Evolutionary conservation across 768 basidiomycete species (phyloP), one percentile per base, ranked within the genome.

Genomic region (Naganishia onofrii): DNA sequence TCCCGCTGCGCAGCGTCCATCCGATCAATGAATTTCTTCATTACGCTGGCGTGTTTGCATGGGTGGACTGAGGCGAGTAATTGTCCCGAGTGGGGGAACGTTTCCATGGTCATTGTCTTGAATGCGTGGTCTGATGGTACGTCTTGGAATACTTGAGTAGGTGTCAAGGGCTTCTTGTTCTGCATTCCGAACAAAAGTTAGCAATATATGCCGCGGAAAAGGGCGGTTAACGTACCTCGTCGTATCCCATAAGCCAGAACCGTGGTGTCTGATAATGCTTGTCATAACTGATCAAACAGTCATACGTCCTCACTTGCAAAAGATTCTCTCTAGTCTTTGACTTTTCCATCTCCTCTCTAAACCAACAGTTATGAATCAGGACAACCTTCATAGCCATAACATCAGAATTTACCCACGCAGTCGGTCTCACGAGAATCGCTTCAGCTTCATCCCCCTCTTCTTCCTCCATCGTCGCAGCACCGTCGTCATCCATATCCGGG

Each of bases 231-330:
- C 83, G 68, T 72, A 91, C 93, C 87, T 98, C 96, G 79, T 97
- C 94, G 79, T 97, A 97, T 23, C 96, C 96, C 73, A 94, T 87
- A 70, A 99, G 83, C 96, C 96, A 99, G 79, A 97, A 90, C 74
- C 95, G 88, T 28, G 96, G 96, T 15, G 94, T 97, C 81, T 98
- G 96, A 82, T 99, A 98, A 82, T 94, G 95, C 84, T 98, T 99
- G 86, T 99, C 96, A 81, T 98, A 99, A 57, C 92, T 92, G 84
- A 99, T 98, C 90, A 96, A 92, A 77, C 97, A 94, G 81, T 99
- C 96, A 84, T 99, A 99, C 13, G 95, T 99, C 77, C 96, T 87
- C 48, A 98, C 92, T 85, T 94, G 92, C 51, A 98, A 84, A 31
- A 97, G 84, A 76, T 96, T 96, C 68, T 87, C 88, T 71, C 88